phyloP scores from a whole-genome alignment of 1,139 yeast species.

The Suhomyces choctaworum region DNA sequence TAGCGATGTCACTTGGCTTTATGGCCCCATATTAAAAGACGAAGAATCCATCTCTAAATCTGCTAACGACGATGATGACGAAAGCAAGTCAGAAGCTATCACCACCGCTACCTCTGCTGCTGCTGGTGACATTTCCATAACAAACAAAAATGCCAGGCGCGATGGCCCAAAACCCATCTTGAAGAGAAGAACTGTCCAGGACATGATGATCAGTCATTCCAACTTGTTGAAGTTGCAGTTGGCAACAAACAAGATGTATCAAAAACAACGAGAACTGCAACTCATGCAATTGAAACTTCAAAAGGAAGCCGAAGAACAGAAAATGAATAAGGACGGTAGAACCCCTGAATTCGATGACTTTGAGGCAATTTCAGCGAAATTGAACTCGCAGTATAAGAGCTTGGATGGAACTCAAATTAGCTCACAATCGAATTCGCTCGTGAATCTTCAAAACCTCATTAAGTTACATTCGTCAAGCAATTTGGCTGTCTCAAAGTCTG shows the following conservation, averaged over 20 bases:
- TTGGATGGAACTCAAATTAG: slow-evolving; percentile 17
- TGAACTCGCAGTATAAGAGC: slow-evolving; percentile 55
- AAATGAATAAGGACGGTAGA: slow-evolving; percentile 13
- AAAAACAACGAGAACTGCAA: slow-evolving; percentile 28
- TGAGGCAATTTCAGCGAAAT: slow-evolving; percentile 58
- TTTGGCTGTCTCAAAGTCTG: slow-evolving; percentile 4
- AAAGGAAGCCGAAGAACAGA: slow-evolving; percentile 11
- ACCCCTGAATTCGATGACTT: slow-evolving; percentile 54
- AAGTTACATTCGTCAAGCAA: slow-evolving; percentile 12
- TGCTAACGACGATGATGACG: slow-evolving; percentile 24
- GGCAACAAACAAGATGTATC: slow-evolving; percentile 39
- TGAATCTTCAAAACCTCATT: slow-evolving; percentile 18
- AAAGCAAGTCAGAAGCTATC: slow-evolving; percentile 19
- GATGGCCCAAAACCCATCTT: slow-evolving; percentile 67
- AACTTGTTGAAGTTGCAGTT: slow-evolving; percentile 50
- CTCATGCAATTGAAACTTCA: slow-evolving; percentile 17
- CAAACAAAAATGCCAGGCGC: slow-evolving; percentile 24
- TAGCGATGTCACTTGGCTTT: slow-evolving; percentile 78
- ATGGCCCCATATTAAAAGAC: slow-evolving; percentile 69
- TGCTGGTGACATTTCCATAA: slow-evolving; percentile 48
- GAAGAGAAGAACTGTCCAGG: slow-evolving; percentile 78
- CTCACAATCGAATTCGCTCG: slow-evolving; percentile 19
- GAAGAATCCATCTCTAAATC: slow-evolving; percentile 21
- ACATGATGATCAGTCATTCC: slow-evolving; percentile 64
- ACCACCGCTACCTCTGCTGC: slow-evolving; percentile 44